Conservation (phyloP, 352 stramenopile genomes). For the Blastocystis sp. region DNA sequence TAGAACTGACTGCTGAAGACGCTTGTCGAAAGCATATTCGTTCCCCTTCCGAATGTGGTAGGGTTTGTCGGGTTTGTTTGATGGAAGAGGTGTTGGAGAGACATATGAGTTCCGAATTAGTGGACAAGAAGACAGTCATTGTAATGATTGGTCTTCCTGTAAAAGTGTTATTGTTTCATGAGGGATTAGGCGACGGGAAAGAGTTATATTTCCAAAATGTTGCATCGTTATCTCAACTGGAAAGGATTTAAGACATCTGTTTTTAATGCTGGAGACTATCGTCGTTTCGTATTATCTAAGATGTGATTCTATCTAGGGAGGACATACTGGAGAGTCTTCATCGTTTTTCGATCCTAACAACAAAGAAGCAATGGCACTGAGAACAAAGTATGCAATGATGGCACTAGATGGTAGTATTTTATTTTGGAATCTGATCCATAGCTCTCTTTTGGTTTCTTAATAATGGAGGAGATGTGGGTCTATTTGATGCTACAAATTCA, state of each 20-base stretch:
- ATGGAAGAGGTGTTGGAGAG: conserved; percentile 21
- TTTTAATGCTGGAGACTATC: conserved; percentile 83
- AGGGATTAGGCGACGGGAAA: conserved; percentile 76
- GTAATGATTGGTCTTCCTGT: conserved; percentile 81
- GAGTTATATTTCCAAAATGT: conserved; percentile 83
- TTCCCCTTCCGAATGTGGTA: conserved; percentile 53
- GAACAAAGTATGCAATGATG: conserved; percentile 35
- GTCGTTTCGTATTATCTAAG: conserved; percentile 71
- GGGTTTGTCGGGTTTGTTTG: background rate
- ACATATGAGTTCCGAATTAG: background rate
- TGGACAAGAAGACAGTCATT: conserved; percentile 77
- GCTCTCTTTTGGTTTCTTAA: conserved; percentile 47
- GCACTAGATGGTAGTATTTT: background rate
- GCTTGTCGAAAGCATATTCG: conserved; percentile 42
- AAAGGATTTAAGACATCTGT: conserved; percentile 80
- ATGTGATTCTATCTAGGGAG: background rate
- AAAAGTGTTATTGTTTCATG: background rate
- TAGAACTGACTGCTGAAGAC: background rate
- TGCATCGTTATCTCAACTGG: conserved; percentile 82
- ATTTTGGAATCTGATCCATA: background rate
- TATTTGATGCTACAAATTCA: conserved; percentile 60
- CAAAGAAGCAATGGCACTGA: conserved; percentile 35
- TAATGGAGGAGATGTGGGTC: conserved; percentile 53
- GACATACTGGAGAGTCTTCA: conserved; percentile 34
- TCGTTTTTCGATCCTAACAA: conserved; percentile 61